Conservation (phyloP, 176 grass and related monocot genomes). For the Eremochloa ophiuroides region DNA sequence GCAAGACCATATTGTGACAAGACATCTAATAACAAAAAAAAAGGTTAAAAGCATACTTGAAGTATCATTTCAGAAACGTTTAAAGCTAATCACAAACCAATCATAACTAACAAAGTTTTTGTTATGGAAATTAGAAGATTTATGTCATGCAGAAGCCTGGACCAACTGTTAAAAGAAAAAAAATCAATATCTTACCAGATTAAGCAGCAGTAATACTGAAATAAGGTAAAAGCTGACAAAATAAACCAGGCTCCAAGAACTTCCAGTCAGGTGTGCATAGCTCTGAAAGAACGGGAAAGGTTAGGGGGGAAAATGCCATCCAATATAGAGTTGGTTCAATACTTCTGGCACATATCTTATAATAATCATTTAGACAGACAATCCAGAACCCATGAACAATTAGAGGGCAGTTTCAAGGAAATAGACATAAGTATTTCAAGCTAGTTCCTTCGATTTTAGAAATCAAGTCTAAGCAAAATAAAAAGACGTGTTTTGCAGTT, state of each 20-base stretch:
- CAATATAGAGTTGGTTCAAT: slow-evolving; percentile 1
- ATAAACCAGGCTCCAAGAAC: slow-evolving; percentile 80
- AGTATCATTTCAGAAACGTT: not conserved
- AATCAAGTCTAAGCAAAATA: not conserved
- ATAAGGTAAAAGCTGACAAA: slow-evolving; percentile 98
- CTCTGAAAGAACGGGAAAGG: slow-evolving; percentile 56
- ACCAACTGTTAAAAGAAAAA: not conserved
- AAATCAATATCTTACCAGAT: slow-evolving; percentile 64
- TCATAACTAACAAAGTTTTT: not conserved
- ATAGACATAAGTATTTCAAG: not conserved
- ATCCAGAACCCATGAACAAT: not conserved
- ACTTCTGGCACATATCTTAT: slow-evolving; percentile 9
- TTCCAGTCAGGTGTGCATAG: slow-evolving; percentile 87
- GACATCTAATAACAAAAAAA: slow-evolving; percentile 26
- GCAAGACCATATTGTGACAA: slow-evolving; percentile 12
- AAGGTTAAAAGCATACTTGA: not conserved
- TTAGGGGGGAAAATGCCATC: slow-evolving; percentile 17
- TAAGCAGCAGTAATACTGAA: slow-evolving; percentile 85
- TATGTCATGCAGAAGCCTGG: not conserved
- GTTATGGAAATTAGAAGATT: not conserved
- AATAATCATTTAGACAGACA: not conserved
- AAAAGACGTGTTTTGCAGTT: not conserved
- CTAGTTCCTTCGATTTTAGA: not conserved
- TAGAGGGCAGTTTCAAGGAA: not conserved
- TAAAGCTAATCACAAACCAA: not conserved